Base-by-base conservation (phyloP, 2,329 filamentous ascomycete genomes). In the Penicillium sp. region DNA sequence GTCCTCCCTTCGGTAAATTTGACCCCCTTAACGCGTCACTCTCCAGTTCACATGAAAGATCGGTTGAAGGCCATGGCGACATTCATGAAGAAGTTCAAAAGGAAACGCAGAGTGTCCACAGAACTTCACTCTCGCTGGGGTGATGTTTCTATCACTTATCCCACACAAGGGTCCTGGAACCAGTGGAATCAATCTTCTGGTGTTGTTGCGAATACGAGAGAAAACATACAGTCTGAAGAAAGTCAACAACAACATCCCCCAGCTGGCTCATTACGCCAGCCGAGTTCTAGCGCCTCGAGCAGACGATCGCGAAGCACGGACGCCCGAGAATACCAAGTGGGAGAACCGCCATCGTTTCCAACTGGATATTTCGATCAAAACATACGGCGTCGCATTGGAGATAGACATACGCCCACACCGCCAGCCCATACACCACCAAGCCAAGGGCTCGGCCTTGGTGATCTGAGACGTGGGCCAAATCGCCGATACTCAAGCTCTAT, bases 101-200 rank as follows among this genome's bases (percentile, higher is more conserved):
- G 63, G 56, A 74, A 72, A 60, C 69, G 69, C 48, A 68, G 66
- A 58, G 59, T 74, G 7, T 72, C 72, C 4, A 72, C 72, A 1
- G 67, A 73, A 32, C 58, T 76, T 37, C 69, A 76, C 60, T 65
- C 71, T 31, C 71, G 74, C 59, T 77, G 73, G 70, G 75, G 75
- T 4, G 75, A 77, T 61, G 61, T 67, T 37, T 61, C 71, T 16
- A 77, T 77, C 59, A 73, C 70, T 24, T 71, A 71, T 61, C 75
- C 75, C 22, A 75, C 66, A 38, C 64, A 70, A 38, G 74, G 74
- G 24, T 76, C 74, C n/a, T 77, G 75, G 75, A 76, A 69, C 50
- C 69, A 75, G 59, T 72, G 69, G 64, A 69, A 70, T 45, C 69
- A 72, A 42, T 52, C 61, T 9, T 57, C 69, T 14, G 55, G 46